Evolutionary conservation across 495 filamentous ascomycete genomes (phyloP).

Genomic region (Astrothelium subdiscretum): DNA sequence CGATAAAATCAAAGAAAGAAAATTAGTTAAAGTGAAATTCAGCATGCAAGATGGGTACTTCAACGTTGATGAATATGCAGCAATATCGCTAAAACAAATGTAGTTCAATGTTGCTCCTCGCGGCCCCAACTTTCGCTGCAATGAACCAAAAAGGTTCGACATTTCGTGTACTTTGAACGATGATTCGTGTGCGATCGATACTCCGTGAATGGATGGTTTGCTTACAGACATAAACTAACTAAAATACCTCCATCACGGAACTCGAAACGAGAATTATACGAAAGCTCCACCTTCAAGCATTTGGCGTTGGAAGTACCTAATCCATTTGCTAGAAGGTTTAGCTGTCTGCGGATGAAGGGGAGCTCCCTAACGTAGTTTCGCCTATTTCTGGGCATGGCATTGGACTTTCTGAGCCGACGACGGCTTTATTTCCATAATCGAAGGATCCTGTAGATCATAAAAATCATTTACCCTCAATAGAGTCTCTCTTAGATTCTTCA

Average conservation of each 20-base stretch:
- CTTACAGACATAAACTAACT: not conserved
- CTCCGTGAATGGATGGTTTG: not conserved
- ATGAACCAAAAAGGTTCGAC: not conserved
- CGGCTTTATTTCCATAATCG: not conserved
- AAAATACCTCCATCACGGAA: not conserved
- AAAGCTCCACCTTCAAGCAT: not conserved
- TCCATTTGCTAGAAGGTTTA: not conserved
- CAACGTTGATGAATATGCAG: too few species aligned
- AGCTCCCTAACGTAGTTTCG: not conserved
- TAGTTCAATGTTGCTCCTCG: too few species aligned
- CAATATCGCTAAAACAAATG: too few species aligned
- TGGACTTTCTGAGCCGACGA: not conserved
- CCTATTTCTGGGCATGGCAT: not conserved
- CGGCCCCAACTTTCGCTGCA: too few species aligned
- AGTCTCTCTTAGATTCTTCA: not conserved
- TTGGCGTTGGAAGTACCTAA: not conserved
- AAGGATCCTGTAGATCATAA: not conserved
- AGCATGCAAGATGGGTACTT: too few species aligned
- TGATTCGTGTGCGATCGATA: not conserved
- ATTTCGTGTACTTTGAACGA: not conserved
- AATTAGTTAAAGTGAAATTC: too few species aligned
- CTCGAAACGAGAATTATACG: not conserved
- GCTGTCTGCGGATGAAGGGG: not conserved
- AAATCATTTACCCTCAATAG: not conserved
- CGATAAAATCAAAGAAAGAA: too few species aligned